Base-by-base conservation (phyloP, 306 rosid species). In the Cyamopsis tetragonoloba region DNA sequence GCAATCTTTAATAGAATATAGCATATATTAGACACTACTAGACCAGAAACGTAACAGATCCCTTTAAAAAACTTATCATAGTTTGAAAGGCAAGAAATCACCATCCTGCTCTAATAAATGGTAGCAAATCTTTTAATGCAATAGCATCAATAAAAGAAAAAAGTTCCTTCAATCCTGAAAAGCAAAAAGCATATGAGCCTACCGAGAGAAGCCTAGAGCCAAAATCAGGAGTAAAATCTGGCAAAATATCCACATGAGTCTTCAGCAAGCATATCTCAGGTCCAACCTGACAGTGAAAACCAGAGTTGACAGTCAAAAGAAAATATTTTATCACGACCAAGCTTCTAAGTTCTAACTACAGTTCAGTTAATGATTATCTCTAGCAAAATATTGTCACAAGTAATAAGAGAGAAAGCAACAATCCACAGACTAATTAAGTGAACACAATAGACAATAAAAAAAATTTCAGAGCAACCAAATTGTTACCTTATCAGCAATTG, bases 181-280 rank as follows among this genome's bases (percentile, higher is more conserved):
- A 5, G 49, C n/a, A 38, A 57, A 28, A n/a, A n/a, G n/a, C n/a
- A n/a, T n/a, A n/a, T n/a, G n/a, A n/a, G n/a, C n/a, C n/a, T 87
- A 92, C 98, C 81, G 72, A 39, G 47, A 91, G 93, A 54, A 92
- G 95, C 77, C 87, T 87, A 51, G 88, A 79, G 38, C 96, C 98
- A 58, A 89, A 92, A 66, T 89, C 96, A 13, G 88, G 83, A 47
- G 93, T 89, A 80, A 92, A 92, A 75, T 92, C 96, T 6, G 98
- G 93, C 50, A 86, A 80, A 84, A 89, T 92, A 73, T 92, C 98
- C 76, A 92, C 96, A 66, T 92, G 96, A 42, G 96, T 89, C 78
- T 92, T 92, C 83, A 92, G 73, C 74, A 92, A 50, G 79, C 98
- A 92, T 75, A 92, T 92, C 89, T 92, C 93, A 4, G 93, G 95